Evolutionary conservation across 192 early-diverging fungal species (phyloP).

Genomic region (Coemansia furcata): DNA sequence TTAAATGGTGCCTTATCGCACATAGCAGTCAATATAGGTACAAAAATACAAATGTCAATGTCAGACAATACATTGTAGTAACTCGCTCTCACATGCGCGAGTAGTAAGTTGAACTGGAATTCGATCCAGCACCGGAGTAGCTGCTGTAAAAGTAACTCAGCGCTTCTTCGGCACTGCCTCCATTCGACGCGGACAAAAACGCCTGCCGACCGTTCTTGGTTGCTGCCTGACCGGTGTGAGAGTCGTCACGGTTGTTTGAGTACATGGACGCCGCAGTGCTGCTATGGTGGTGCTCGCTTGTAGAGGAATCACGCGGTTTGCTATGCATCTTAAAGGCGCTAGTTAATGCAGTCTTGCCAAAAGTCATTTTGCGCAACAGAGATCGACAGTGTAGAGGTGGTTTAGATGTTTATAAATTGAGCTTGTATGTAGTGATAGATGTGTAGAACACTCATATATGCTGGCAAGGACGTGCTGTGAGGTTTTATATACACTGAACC

Average conservation of each 20-base stretch:
- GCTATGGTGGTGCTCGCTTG: not conserved
- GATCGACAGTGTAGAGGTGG: not conserved
- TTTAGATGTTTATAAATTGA: too few species aligned
- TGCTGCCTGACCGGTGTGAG: not conserved
- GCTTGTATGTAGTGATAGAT: not conserved
- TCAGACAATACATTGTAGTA: not conserved
- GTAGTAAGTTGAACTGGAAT: not conserved
- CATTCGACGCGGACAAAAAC: not conserved
- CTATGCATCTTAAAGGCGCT: not conserved
- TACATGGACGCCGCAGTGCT: not conserved
- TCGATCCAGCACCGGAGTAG: not conserved
- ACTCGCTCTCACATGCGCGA: not conserved
- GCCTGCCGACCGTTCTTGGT: not conserved
- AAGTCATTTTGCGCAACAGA: not conserved
- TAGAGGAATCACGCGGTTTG: not conserved
- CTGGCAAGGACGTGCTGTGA: too few species aligned
- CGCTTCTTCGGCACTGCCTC: not conserved
- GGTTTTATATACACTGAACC: not conserved
- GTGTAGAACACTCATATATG: not conserved
- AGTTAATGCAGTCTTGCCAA: not conserved
- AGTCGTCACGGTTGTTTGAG: not conserved
- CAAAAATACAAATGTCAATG: not conserved
- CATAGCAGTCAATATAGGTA: not conserved
- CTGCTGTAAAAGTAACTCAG: slow-evolving; percentile 1
- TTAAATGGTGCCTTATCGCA: not conserved